Conservation (phyloP, 2,329 filamentous ascomycete species). For the Aspergillus nomiae region DNA sequence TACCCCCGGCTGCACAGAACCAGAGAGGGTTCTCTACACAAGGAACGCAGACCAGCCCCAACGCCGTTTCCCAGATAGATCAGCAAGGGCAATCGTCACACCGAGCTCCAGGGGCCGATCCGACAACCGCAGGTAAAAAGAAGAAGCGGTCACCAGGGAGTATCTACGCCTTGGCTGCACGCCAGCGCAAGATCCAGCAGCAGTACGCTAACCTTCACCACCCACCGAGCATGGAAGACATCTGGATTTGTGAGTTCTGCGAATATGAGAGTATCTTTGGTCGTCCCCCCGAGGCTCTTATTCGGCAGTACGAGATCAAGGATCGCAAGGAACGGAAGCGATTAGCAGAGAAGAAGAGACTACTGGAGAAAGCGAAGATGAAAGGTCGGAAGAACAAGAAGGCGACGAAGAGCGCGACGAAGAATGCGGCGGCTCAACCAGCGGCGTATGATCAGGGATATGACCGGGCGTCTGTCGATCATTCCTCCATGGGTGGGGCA, state of each 20-base stretch:
- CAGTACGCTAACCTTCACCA: conserved; percentile 75
- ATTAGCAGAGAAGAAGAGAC: conserved; percentile 78
- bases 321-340: conserved; percentile 82
- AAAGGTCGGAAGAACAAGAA: conserved; percentile 91
- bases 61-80: conserved; percentile 41
- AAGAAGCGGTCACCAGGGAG: conserved; percentile 67
- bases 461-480: conserved; percentile 43
- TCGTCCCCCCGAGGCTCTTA: conserved; percentile 78
- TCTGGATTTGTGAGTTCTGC: conserved; percentile 98
- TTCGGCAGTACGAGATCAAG: conserved; percentile 91
- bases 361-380: conserved; percentile 91
- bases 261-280: conserved; percentile 97
- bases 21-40: conserved; percentile 52
- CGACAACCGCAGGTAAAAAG: conserved; percentile 59
- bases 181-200: conserved; percentile 74
- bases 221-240: conserved; percentile 69
- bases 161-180: conserved; percentile 73
- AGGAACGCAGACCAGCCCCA: conserved; percentile 59
- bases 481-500: conserved; percentile 41
- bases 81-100: conserved; percentile 34
- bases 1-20: conserved; percentile 35
- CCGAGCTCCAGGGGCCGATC: conserved; percentile 44
- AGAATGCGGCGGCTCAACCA: conserved; percentile 42
- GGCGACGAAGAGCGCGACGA: conserved; percentile 65
- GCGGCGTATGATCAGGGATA: conserved; percentile 42